Conservation (phyloP, 768 basidiomycete species). For the Psilocybe sp. region DNA sequence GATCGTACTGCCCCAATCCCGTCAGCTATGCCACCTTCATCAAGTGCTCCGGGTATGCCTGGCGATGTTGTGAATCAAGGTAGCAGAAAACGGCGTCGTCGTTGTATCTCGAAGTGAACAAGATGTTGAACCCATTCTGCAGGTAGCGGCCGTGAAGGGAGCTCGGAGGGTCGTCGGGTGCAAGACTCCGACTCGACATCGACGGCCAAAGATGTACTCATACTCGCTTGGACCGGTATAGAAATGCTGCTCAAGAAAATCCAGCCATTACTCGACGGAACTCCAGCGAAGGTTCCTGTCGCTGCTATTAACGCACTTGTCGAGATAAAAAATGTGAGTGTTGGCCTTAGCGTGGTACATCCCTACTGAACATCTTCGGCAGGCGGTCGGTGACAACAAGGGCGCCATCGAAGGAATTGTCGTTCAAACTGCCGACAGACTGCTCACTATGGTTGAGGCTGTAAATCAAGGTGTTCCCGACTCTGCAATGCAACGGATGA, state of each 20-base stretch:
- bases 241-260: conserved; percentile 8
- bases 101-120: background rate
- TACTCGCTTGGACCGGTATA: conserved; percentile 1
- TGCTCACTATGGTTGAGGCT: background rate
- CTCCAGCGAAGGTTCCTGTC: conserved; percentile 9
- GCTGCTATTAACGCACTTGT: conserved; percentile 9
- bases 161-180: background rate
- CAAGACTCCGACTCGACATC: background rate
- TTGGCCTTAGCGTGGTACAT: background rate
- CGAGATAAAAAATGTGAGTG: conserved; percentile 9
- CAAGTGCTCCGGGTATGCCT: no score
- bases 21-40: no score
- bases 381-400: background rate
- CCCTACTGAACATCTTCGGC: background rate
- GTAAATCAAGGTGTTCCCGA: background rate
- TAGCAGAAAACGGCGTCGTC: background rate
- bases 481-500: background rate
- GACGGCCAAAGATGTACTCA: background rate
- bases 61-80: no score
- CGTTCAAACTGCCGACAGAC: background rate
- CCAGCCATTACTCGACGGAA: conserved; percentile 7
- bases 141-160: background rate
- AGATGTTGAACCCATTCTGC: background rate
- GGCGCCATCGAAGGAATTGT: background rate
- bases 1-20: no score